These are phyloP conservation scores for Arctium lappa DNA, from an alignment of 129 eudicot genomes.

Conservation along the genomic window DNA sequence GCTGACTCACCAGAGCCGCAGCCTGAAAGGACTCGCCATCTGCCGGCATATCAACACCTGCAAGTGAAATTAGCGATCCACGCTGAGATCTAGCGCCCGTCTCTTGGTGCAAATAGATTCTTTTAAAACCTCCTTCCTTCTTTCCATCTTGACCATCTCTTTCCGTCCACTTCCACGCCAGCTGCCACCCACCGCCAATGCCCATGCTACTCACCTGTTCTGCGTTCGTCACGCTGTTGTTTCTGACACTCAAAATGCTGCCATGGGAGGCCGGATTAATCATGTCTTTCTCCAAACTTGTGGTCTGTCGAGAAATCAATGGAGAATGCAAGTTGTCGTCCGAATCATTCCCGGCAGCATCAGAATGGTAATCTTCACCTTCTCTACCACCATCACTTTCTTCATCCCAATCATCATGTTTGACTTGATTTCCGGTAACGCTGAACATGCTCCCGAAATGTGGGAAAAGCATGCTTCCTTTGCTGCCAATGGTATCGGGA, in stretches of 20 bases:
- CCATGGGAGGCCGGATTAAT: constrained; percentile 48
- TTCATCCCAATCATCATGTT: constrained; percentile 80
- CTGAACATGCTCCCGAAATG: constrained; percentile 91
- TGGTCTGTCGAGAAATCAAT: constrained; percentile 68
- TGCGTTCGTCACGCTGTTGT: constrained; percentile 20
- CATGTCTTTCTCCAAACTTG: constrained; percentile 54
- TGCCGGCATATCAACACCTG: constrained; percentile 47
- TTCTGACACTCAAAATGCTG: constrained; percentile 37
- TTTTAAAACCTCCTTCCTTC: constrained; percentile 56
- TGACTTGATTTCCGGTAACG: constrained; percentile 46
- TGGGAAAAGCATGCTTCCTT: constrained; percentile 74
- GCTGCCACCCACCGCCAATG: constrained; percentile 97
- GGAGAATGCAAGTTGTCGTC: constrained; percentile 83
- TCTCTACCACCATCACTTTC: constrained; percentile 52
- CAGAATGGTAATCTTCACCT: constrained; percentile 51
- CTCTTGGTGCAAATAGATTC: constrained; percentile 81
- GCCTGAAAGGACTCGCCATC: constrained; percentile 65
- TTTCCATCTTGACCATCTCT: constrained; percentile 53
- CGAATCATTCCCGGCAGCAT: constrained; percentile 49
- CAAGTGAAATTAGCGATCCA: constrained; percentile 47
- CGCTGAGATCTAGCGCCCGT: constrained; percentile 42
- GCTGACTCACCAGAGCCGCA: constrained; percentile 83
- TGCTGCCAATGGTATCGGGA: constrained; percentile 71
- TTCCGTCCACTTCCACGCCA: constrained; percentile 69
- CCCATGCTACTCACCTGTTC: constrained; percentile 44